phyloP scores from a whole-genome alignment of 1,284 basidiomycete species.

The Fistulinella cinereoalba region DNA sequence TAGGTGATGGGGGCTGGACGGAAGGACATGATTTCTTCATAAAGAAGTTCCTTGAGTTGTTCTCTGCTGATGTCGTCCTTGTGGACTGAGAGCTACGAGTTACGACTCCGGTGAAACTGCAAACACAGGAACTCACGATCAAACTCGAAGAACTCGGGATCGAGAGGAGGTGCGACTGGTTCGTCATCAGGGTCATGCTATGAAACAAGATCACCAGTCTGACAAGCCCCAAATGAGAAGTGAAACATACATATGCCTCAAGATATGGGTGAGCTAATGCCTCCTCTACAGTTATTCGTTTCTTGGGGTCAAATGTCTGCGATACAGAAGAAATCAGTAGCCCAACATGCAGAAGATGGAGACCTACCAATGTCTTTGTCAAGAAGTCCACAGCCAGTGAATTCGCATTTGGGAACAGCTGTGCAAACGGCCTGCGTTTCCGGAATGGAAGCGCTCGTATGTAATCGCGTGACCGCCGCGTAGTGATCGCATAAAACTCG shows the following conservation, averaged over 20 bases:
- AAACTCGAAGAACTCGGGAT: slow-evolving; percentile 92
- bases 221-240: not conserved
- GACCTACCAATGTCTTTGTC: slow-evolving; percentile 79
- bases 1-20: slow-evolving; percentile 58
- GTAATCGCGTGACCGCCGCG: slow-evolving; percentile 83
- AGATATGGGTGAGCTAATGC: slow-evolving; percentile 91
- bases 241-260: slow-evolving; percentile 75
- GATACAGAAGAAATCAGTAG: not conserved
- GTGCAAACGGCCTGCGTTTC: slow-evolving; percentile 74
- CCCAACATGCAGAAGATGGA: not conserved
- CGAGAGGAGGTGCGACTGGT: slow-evolving; percentile 85
- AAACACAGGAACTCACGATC: slow-evolving; percentile 46
- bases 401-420: slow-evolving; percentile 85
- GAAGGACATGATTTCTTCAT: slow-evolving; percentile 80
- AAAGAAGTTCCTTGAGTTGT: slow-evolving; percentile 66
- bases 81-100: slow-evolving; percentile 52
- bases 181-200: slow-evolving; percentile 92
- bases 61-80: slow-evolving; percentile 92
- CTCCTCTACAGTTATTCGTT: slow-evolving; percentile 88
- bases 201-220: slow-evolving; percentile 7
- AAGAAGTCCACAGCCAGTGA: slow-evolving; percentile 88
- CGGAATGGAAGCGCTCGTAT: slow-evolving; percentile 87
- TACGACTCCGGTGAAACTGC: too few species aligned
- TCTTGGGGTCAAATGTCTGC: slow-evolving; percentile 89
- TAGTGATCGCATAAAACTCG: slow-evolving; percentile 89